Percentiles rank a stretch among this genome's conserved stretches.
These are phyloP conservation scores for Fraxinus ornus DNA, from an alignment of 305 asterid species.

Conservation along the genomic window DNA sequence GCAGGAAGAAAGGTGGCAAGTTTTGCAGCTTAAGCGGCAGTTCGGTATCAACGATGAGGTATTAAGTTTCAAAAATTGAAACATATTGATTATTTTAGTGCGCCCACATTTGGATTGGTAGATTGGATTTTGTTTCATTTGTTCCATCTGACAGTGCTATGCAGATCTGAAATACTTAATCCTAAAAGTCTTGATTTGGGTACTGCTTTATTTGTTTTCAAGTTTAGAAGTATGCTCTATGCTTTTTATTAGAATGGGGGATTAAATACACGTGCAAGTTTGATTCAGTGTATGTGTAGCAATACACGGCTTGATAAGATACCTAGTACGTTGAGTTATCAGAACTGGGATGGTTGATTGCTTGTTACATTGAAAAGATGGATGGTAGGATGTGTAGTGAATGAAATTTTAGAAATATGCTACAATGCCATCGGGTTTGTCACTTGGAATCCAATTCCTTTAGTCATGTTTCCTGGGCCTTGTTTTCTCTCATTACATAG, in stretches of 20 bases:
- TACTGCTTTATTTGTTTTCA: background rate
- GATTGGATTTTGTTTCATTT: background rate
- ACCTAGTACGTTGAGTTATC: background rate
- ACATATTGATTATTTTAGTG: background rate
- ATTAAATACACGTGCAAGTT: background rate
- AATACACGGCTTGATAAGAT: background rate
- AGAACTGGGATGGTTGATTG: background rate
- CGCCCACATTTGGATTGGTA: background rate
- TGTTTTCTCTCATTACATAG: background rate
- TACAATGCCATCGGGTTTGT: background rate
- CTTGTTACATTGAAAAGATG: background rate
- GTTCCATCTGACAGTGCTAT: background rate
- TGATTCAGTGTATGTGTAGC: background rate
- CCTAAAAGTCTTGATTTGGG: background rate
- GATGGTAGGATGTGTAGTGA: background rate
- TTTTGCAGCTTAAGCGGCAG: conserved; percentile 62
- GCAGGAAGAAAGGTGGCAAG: conserved; percentile 82
- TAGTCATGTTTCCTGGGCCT: background rate
- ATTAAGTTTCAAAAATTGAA: background rate
- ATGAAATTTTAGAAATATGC: background rate
- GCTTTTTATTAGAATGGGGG: background rate
- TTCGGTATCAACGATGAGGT: conserved; percentile 57
- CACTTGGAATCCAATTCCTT: background rate
- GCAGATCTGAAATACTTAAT: conserved; percentile 5
- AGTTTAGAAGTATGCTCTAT: background rate